Evolutionary conservation across 2,329 filamentous ascomycete species (phyloP).

Genomic region (Delphinella strobiligena): DNA sequence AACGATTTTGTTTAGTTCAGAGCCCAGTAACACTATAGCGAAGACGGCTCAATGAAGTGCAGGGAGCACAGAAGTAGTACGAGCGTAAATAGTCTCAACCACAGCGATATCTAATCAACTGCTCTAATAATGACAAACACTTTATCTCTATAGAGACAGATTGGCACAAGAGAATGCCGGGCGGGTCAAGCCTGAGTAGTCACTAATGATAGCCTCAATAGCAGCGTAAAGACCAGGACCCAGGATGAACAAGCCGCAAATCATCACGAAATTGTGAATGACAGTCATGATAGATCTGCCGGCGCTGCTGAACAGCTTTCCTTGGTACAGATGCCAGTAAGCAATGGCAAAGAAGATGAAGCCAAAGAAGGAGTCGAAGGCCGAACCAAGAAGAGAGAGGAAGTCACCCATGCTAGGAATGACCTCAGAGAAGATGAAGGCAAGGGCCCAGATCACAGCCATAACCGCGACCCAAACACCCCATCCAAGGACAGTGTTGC

Average conservation of each 20-base stretch:
- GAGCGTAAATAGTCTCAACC: no score
- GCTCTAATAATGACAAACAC: background rate
- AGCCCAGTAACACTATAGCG: no score
- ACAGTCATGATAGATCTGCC: conserved; percentile 30
- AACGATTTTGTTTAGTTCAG: no score
- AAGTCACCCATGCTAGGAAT: conserved; percentile 40
- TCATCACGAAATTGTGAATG: conserved; percentile 34
- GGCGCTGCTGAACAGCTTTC: conserved; percentile 25
- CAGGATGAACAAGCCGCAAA: conserved; percentile 35
- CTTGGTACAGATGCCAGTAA: conserved; percentile 34
- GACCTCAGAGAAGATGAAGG: conserved; percentile 37
- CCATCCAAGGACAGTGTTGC: conserved; percentile 37
- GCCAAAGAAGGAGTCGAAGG: conserved; percentile 39
- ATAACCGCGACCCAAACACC: conserved; percentile 32
- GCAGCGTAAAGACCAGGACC: conserved; percentile 42
- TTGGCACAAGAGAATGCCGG: conserved; percentile 41
- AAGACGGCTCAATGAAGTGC: no score
- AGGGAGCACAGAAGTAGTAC: no score
- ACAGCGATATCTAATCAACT: background rate
- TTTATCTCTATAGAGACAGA: conserved; percentile 28
- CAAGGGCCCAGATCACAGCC: conserved; percentile 31
- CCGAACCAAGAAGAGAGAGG: conserved; percentile 34
- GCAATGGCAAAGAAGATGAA: conserved; percentile 41
- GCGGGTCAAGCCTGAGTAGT: conserved; percentile 32
- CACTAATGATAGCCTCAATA: conserved; percentile 39